Base-by-base conservation (phyloP, 2,329 filamentous ascomycete species). In the Penicillium hesseltinei region DNA sequence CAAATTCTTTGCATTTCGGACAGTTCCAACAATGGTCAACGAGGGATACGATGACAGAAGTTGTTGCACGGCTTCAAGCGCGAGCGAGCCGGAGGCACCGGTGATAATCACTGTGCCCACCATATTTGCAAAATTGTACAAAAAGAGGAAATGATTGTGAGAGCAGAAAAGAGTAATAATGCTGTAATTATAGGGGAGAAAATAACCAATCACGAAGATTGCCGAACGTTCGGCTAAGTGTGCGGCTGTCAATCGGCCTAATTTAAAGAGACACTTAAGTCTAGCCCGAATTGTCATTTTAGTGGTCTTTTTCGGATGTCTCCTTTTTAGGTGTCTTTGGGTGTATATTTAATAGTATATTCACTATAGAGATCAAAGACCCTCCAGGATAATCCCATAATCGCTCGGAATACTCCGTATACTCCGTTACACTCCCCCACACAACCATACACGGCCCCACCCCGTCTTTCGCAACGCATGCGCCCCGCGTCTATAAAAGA, bases 51-150 rank as follows among this genome's bases (percentile, higher is more conserved):
- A 29, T 13, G 38, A 48, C 7, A 60, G 42, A 15, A 60, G n/a
- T 19, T 60, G 54, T 25, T 58, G 55, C 15, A 60, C 29, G 0
- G 58, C 55, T 42, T 53, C 33, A 21, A 58, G 17, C 1, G 54
- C 58, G 11, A 60, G 36, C 0, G 58, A 60, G 29, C 58, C 54
- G 4, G 55, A 49, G 13, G 55, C 58, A 6, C 58, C 58, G 15
- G 58, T 60, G 25, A 60, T 54, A 9, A 60, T 39, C 1, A 60
- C 27, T 8, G 57, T 57, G 0, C 45, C 54, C 5, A 10, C 25
- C 50, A 54, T 59, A 10, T 49, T 38, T 27, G 23, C 15, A 21
- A 25, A 25, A 11, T n/a, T 17, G 8, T 11, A 11, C 4, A 11
- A 27, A 17, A 43, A n/a, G 23, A 27, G 9, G 8, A n/a, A 43